These are phyloP conservation scores for Cylindrodendrum hubeiense DNA, from an alignment of 2,329 filamentous ascomycete genomes.

Conservation along the genomic window DNA sequence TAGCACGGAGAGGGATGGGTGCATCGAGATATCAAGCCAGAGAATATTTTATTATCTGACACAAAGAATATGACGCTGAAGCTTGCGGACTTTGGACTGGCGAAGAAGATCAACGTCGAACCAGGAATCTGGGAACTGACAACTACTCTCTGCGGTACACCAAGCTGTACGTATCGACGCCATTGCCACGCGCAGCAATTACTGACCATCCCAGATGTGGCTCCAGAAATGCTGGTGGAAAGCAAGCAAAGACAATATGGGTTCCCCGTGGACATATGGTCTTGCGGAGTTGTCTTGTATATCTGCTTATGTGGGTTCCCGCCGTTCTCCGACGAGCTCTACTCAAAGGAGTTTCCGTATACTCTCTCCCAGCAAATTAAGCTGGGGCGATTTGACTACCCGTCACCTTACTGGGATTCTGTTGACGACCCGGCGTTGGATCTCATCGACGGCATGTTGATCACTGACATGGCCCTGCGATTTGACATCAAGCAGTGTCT, in stretches of 20 bases:
- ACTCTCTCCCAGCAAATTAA: slow-evolving; percentile 59
- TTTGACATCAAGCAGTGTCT: neutral
- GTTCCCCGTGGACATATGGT: slow-evolving; percentile 87
- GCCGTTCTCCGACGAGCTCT: slow-evolving; percentile 88
- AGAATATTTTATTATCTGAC: slow-evolving; percentile 65
- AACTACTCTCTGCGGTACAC: slow-evolving; percentile 85
- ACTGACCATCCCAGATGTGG: slow-evolving; percentile 63
- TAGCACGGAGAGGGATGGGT: slow-evolving; percentile 94
- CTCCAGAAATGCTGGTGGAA: slow-evolving; percentile 84
- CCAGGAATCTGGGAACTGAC: slow-evolving; percentile 88
- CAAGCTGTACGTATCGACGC: neutral
- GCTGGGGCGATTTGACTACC: slow-evolving; percentile 5
- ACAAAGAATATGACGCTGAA: slow-evolving; percentile 74
- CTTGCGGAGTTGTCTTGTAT: slow-evolving; percentile 86
- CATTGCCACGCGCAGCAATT: neutral
- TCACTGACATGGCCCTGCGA: neutral
- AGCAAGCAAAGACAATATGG: slow-evolving; percentile 76
- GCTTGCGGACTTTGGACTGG: slow-evolving; percentile 84
- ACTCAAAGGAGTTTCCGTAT: slow-evolving; percentile 80
- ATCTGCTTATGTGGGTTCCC: slow-evolving; percentile 87
- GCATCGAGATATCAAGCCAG: slow-evolving; percentile 87
- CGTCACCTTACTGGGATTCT: slow-evolving; percentile 5
- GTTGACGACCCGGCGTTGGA: slow-evolving; percentile 7
- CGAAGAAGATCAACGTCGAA: slow-evolving; percentile 79
- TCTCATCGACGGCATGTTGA: slow-evolving; percentile 6